Base-by-base conservation (phyloP, 768 basidiomycete species). In the Mycena polygramma region DNA sequence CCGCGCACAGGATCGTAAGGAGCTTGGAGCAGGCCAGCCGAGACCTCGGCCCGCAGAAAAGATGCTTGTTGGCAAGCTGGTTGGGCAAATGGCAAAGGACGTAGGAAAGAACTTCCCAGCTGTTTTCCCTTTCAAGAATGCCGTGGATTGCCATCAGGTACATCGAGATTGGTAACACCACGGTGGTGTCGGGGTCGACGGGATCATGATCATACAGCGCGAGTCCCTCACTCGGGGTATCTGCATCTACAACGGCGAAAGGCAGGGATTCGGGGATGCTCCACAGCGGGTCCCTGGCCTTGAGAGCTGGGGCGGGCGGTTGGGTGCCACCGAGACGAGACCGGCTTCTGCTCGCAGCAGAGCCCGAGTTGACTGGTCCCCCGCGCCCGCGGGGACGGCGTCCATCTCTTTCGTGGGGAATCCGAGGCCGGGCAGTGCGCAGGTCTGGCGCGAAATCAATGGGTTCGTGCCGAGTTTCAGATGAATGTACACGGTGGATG, bases 71-170 rank as follows among this genome's bases (percentile, higher is more conserved):
- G 66, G 94, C 85, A 13, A 99, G 86, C 77, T 99, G 96, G 11
- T 90, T 86, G 2, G 98, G 97, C 0, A 99, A 86, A 81, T 97
- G 94, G 76, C 94, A 95, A 7, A 99, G 85, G 7, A 96, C 84
- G 76, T 98, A 99, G 2, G 96, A 95, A 14, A 98, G 85, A 48
- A 99, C 85, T 68, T 99, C 98, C 97, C 97, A 99, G 70, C 91
- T 94, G 54, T 84, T 88, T 75, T 96, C 96, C 49, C 84, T 84
- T 66, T 91, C 88, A 48, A 99, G 80, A 69, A 98, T 86, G 3
- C 82, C 82, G 60, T 90, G 81, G 54, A 99, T 74, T 17, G 85
- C 85, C 13, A 76, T 75, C 7, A 99, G 85, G 77, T 97, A 96
- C 54, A 84, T 78, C 7, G 96, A 96, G 7, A 95, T 84, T 0